These are phyloP conservation scores for Anethum foeniculum DNA, from an alignment of 140 eudicot species.

Conservation along the genomic window DNA sequence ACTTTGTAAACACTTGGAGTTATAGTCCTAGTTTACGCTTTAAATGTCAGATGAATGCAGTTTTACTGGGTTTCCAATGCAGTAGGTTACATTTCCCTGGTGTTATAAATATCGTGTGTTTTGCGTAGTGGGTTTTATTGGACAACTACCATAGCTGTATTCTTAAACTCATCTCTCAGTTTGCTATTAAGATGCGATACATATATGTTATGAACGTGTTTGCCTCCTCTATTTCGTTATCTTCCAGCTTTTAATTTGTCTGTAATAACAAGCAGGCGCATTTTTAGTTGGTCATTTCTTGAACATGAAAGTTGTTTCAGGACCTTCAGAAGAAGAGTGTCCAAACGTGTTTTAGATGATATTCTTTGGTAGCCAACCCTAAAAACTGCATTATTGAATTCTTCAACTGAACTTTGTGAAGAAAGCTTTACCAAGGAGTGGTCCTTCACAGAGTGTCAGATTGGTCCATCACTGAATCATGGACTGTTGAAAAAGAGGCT, in stretches of 20 bases:
- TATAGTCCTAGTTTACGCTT: not conserved
- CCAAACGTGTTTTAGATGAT: constrained; percentile 4
- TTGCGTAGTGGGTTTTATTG: not conserved
- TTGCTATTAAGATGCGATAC: not conserved
- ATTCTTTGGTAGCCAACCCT: not conserved
- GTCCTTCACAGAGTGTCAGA: not conserved
- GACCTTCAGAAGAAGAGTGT: constrained; percentile 1
- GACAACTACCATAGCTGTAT: not conserved
- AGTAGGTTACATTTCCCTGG: not conserved
- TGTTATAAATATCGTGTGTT: not conserved
- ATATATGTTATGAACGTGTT: not conserved
- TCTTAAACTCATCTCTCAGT: not conserved
- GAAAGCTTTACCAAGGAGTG: not conserved
- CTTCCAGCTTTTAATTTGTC: not conserved
- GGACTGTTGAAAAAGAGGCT: not conserved
- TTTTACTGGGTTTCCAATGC: not conserved
- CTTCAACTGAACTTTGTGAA: not conserved
- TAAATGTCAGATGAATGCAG: not conserved
- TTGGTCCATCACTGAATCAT: not conserved
- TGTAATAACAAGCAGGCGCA: not conserved
- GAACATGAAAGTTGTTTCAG: not conserved
- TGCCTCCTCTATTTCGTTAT: not conserved
- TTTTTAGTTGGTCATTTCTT: not conserved
- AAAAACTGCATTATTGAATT: not conserved
- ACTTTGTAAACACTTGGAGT: not conserved